Base-by-base conservation (phyloP, 345 rosid species). In the Eucalyptus erythrocorys region DNA sequence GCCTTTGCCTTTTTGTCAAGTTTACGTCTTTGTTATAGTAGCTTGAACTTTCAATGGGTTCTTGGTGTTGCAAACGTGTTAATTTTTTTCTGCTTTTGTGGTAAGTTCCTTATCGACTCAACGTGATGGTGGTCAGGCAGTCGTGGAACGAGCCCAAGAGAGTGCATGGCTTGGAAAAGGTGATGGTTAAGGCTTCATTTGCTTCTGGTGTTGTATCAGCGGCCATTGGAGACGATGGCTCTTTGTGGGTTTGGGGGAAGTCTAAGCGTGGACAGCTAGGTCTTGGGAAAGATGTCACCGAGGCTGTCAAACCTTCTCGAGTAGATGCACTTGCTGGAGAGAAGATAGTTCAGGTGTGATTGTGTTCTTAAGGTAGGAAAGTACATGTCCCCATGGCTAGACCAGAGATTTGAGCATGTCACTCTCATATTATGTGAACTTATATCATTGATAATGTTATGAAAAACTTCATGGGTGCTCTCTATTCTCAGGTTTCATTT, bases 251-350 rank as follows among this genome's bases (percentile, higher is more conserved):
- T 22, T 98, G 99, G 99, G 99, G 99, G 19, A 95, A 91, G 90
- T 98, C 99, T 51, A 98, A 95, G 93, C 94, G 98, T 30, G 99
- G 99, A 48, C 99, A 97, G 92, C 99, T 98, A 88, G 99, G 99
- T 91, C 96, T 98, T 55, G 99, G 99, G 68, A 91, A 93, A 87
- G 94, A 91, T 90, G 89, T 90, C 86, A 91, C 89, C 8, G 96
- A 95, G 92, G 93, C 97, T 64, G 27, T 86, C 10, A 80, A 90
- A 51, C 99, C 99, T 89, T 92, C 96, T 61, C 94, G 90, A 89
- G 95, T 97, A 47, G 92, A 94, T 89, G 88, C 93, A 49, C 95
- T 98, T 89, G 91, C 94, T 40, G 92, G 94, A 86, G 95, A 95
- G 87, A 95, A 94, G 82, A 91, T 97, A 48, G 91, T 92, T 87